Conservation (phyloP, 208 protist species). For the Leishmania guyanensis region DNA sequence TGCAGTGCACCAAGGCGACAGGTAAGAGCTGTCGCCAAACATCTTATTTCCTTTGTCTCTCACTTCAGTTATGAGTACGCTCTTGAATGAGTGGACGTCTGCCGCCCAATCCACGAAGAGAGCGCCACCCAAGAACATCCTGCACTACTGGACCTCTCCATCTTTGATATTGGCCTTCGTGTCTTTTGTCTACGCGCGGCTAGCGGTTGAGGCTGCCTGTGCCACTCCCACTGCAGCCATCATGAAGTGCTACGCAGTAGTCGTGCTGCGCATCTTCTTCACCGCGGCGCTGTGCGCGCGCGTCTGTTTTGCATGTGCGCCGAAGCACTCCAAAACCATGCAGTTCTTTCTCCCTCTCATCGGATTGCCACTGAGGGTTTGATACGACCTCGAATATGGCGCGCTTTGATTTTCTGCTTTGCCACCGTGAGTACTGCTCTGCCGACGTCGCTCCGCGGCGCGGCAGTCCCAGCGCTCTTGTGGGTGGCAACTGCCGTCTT, state of each 20-base stretch:
- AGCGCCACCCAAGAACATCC: conserved; percentile 7
- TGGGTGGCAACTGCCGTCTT: neutral
- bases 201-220: conserved; percentile 6
- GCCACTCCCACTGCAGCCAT: neutral
- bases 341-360: conserved; percentile 9
- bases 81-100: neutral
- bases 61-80: neutral
- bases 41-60: neutral
- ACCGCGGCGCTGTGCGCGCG: conserved; percentile 15
- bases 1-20: no score
- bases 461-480: neutral
- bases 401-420: neutral
- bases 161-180: conserved; percentile 13
- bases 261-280: conserved; percentile 13
- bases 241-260: neutral
- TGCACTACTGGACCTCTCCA: conserved; percentile 13
- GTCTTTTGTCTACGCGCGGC: conserved; percentile 8
- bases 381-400: neutral
- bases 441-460: neutral
- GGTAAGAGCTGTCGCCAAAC: neutral
- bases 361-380: conserved; percentile 12
- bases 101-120: neutral
- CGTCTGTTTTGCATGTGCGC: conserved; percentile 2
- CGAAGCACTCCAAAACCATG: neutral
- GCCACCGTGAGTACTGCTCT: neutral